Evolutionary conservation across 441 rosid species (phyloP).

Genomic region (Corymbia calophylla): DNA sequence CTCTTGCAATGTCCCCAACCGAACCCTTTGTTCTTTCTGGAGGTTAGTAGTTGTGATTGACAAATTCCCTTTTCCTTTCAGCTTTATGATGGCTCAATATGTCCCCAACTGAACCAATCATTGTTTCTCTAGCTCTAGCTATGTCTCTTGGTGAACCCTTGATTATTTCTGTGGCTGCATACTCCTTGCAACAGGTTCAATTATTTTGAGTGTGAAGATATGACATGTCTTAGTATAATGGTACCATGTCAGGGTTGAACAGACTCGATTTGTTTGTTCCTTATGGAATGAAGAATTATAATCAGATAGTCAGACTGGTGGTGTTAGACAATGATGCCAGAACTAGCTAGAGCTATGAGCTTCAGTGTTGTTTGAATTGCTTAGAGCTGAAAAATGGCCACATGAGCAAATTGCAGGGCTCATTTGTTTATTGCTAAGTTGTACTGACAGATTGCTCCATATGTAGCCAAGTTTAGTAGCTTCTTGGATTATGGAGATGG

Average conservation of each 20-base stretch:
- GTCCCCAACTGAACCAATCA: not conserved
- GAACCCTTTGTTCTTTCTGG: constrained; percentile 99
- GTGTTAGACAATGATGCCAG: not conserved
- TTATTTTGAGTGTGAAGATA: not conserved
- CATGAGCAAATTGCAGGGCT: not conserved
- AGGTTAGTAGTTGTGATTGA: constrained; percentile 36
- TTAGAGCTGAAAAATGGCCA: not conserved
- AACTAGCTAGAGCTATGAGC: not conserved
- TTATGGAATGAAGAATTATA: not conserved
- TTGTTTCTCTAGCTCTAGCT: not conserved
- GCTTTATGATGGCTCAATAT: not conserved
- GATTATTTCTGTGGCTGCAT: not conserved
- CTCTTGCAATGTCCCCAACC: constrained; percentile 97
- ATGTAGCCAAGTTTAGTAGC: not conserved
- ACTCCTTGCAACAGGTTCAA: not conserved
- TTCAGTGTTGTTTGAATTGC: not conserved
- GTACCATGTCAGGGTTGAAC: not conserved
- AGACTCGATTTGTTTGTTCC: not conserved
- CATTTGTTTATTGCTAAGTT: not conserved
- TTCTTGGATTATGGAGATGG: not conserved
- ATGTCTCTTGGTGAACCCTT: not conserved
- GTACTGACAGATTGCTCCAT: not conserved
- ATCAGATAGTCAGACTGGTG: not conserved
- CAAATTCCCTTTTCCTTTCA: not conserved
- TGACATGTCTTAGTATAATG: not conserved